These are phyloP conservation scores for Posidonia oceanica DNA, from an alignment of 116 monocot species.

Conservation along the genomic window DNA sequence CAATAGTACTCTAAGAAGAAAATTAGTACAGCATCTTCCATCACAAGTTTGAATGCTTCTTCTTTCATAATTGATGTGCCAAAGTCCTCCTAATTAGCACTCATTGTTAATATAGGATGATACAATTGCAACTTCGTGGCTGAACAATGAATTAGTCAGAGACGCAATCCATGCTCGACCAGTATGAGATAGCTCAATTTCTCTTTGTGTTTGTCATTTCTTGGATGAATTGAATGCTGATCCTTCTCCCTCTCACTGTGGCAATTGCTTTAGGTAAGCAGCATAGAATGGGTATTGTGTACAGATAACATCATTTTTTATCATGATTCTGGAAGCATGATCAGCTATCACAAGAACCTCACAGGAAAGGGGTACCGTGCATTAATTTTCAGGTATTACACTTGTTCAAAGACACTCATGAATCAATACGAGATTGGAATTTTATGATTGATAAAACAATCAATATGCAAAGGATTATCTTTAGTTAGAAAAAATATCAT, in stretches of 20 bases:
- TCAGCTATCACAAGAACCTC: slow-evolving; percentile 72
- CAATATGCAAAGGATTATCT: background rate
- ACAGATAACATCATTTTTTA: slow-evolving; percentile 32
- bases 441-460: background rate
- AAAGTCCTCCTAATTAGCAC: background rate
- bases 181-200: slow-evolving; percentile 19
- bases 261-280: slow-evolving; percentile 22
- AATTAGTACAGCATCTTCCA: too few relatives aligned
- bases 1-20: too few relatives aligned
- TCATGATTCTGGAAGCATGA: slow-evolving; percentile 93
- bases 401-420: too few relatives aligned
- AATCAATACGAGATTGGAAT: background rate
- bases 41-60: too few relatives aligned
- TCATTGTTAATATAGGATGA: slow-evolving; percentile 34
- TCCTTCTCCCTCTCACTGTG: background rate
- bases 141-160: slow-evolving; percentile 72
- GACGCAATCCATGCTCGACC: slow-evolving; percentile 75
- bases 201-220: background rate
- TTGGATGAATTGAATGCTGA: background rate
- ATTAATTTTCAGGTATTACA: slow-evolving; percentile 64
- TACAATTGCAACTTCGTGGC: slow-evolving; percentile 61
- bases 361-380: slow-evolving; percentile 56
- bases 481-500: background rate
- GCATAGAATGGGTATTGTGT: slow-evolving; percentile 47
- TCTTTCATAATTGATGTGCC: too few relatives aligned